Evolutionary conservation across 2,329 filamentous ascomycete species (phyloP).

Genomic region (Byssoonygena ceratinophila): DNA sequence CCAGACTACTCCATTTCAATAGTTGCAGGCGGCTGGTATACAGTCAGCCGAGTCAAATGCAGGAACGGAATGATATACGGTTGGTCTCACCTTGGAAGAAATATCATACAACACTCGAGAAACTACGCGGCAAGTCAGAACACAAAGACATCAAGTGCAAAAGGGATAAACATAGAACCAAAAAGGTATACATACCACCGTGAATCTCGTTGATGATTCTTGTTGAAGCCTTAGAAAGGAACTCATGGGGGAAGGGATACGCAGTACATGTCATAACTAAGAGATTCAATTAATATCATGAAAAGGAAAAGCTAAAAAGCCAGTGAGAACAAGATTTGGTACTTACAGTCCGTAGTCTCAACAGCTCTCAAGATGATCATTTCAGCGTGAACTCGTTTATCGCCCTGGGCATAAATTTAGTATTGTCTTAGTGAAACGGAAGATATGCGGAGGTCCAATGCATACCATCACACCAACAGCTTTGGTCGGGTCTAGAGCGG

Average conservation of each 20-base stretch:
- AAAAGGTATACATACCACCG: slow-evolving; percentile 31
- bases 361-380: slow-evolving; percentile 53
- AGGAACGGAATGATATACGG: background rate
- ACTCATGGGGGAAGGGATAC: background rate
- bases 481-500: slow-evolving; percentile 51
- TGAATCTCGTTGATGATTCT: slow-evolving; percentile 67
- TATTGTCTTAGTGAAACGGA: slow-evolving; percentile 13
- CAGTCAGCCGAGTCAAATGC: background rate
- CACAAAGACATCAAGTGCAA: too few relatives aligned
- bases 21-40: slow-evolving; percentile 48
- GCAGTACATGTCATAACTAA: background rate
- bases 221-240: slow-evolving; percentile 53
- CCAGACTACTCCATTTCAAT: slow-evolving; percentile 63
- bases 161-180: too few relatives aligned
- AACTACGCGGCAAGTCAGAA: slow-evolving; percentile 30
- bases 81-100: background rate
- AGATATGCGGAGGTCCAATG: too few relatives aligned
- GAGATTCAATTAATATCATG: slow-evolving; percentile 47
- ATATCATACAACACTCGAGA: slow-evolving; percentile 50
- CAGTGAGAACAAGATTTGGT: slow-evolving; percentile 42
- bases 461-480: slow-evolving; percentile 42
- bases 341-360: slow-evolving; percentile 62
- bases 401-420: slow-evolving; percentile 35
- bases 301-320: slow-evolving; percentile 39
- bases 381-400: slow-evolving; percentile 56